phyloP scores from a whole-genome alignment of 2,329 filamentous ascomycete species.

The Trematosphaeria pertusa region DNA sequence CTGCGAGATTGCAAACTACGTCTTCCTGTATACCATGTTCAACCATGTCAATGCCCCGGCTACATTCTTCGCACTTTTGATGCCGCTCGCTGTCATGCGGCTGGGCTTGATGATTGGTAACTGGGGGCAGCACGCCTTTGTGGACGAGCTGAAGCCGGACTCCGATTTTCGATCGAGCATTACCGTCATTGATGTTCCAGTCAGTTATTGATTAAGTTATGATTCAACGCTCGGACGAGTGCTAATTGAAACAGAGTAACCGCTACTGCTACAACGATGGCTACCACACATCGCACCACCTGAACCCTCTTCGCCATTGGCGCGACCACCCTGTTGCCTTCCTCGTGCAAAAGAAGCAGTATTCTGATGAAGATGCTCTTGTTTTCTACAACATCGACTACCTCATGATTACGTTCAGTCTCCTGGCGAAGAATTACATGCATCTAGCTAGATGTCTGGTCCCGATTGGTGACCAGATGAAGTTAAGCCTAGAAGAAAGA shows the following conservation, averaged over 20 bases:
- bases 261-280: constrained; percentile 84
- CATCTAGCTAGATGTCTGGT: constrained; percentile 74
- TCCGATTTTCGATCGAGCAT: constrained; percentile 82
- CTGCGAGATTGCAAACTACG: constrained; percentile 65
- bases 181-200: constrained; percentile 78
- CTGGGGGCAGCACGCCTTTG: constrained; percentile 84
- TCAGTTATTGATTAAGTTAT: constrained; percentile 62
- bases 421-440: constrained; percentile 75
- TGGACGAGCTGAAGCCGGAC: constrained; percentile 75
- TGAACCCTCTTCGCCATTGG: constrained; percentile 82
- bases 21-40: constrained; percentile 60
- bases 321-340: constrained; percentile 79
- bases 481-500: constrained; percentile 69
- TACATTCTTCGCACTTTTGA: constrained; percentile 68
- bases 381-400: constrained; percentile 86
- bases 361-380: constrained; percentile 71
- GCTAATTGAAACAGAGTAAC: constrained; percentile 67
- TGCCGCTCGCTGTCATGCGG: constrained; percentile 71
- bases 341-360: constrained; percentile 71
- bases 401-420: constrained; percentile 73
- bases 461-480: constrained; percentile 74
- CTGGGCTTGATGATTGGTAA: constrained; percentile 81
- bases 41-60: constrained; percentile 58
- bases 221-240: too few species aligned
- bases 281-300: constrained; percentile 81